Conservation (phyloP, 257 asterid genomes). For the Fraxinus excelsior region DNA sequence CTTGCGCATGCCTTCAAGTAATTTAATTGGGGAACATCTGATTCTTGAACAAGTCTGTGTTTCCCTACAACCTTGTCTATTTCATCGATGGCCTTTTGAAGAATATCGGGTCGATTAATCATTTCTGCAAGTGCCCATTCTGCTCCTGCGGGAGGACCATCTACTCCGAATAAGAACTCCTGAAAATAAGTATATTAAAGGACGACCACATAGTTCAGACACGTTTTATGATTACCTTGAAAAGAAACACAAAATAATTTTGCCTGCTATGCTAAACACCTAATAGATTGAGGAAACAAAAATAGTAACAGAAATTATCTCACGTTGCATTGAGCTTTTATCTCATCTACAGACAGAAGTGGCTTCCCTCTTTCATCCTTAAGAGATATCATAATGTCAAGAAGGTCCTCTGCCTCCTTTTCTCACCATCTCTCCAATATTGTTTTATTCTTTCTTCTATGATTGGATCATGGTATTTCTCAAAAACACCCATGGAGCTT, state of each 20-base stretch:
- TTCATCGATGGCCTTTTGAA: not conserved
- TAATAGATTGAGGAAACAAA: not conserved
- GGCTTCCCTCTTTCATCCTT: not conserved
- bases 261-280: no score
- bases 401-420: not conserved
- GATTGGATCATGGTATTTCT: constrained; percentile 16
- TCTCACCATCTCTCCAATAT: constrained; percentile 9
- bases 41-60: constrained; percentile 2
- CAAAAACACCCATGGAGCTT: not conserved
- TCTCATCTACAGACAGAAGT: constrained; percentile 1
- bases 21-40: constrained; percentile 7
- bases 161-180: not conserved
- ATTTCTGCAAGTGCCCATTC: not conserved
- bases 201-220: no score
- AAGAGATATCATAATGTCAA: constrained; percentile 3
- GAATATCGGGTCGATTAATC: not conserved
- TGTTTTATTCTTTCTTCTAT: constrained; percentile 2
- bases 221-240: no score
- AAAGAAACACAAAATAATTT: no score
- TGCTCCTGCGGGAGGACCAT: not conserved
- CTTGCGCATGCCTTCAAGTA: constrained; percentile 9
- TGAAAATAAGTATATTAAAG: not conserved
- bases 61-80: not conserved
- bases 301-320: not conserved
- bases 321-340: not conserved